Conservation (phyloP, 2,329 filamentous ascomycete species). For the Epichloe aotearoae region DNA sequence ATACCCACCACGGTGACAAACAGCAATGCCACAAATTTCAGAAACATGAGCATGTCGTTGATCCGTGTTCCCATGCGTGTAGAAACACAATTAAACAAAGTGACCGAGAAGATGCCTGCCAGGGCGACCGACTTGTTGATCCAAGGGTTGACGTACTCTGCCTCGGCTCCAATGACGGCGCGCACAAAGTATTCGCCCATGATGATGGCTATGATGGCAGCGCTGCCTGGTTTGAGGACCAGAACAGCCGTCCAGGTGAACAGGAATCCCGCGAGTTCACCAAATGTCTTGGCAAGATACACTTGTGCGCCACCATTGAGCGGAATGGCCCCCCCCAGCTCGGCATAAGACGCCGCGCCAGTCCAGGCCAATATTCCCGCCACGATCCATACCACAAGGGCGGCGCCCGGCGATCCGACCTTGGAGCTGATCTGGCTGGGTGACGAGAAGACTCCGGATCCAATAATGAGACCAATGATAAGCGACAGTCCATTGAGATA, state of each 20-base stretch:
- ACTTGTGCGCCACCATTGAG: slow-evolving; percentile 89
- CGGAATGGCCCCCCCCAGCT: slow-evolving; percentile 89
- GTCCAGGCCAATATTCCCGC: slow-evolving; percentile 94
- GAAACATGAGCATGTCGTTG: slow-evolving; percentile 89
- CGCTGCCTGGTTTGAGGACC: slow-evolving; percentile 84
- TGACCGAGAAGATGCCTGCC: slow-evolving; percentile 61
- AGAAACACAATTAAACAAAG: slow-evolving; percentile 78
- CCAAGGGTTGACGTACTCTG: slow-evolving; percentile 69
- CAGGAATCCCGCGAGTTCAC: slow-evolving; percentile 81
- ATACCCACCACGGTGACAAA: slow-evolving; percentile 80
- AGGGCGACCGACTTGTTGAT: slow-evolving; percentile 82
- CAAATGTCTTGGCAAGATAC: slow-evolving; percentile 92
- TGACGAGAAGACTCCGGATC: slow-evolving; percentile 90
- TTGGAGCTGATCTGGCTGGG: slow-evolving; percentile 87
- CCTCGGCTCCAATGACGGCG: slow-evolving; percentile 75
- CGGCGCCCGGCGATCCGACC: slow-evolving; percentile 80
- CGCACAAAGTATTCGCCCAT: slow-evolving; percentile 92
- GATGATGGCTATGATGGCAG: slow-evolving; percentile 92
- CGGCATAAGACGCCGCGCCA: slow-evolving; percentile 85
- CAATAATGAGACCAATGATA: slow-evolving; percentile 87
- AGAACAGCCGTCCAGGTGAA: slow-evolving; percentile 95
- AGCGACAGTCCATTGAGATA: slow-evolving; percentile 87
- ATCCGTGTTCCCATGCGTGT: slow-evolving; percentile 77
- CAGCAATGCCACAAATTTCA: slow-evolving; percentile 85
- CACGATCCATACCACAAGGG: slow-evolving; percentile 81